Evolutionary conservation across 2,329 filamentous ascomycete genomes (phyloP).

Genomic region (Colletotrichum camelliae): DNA sequence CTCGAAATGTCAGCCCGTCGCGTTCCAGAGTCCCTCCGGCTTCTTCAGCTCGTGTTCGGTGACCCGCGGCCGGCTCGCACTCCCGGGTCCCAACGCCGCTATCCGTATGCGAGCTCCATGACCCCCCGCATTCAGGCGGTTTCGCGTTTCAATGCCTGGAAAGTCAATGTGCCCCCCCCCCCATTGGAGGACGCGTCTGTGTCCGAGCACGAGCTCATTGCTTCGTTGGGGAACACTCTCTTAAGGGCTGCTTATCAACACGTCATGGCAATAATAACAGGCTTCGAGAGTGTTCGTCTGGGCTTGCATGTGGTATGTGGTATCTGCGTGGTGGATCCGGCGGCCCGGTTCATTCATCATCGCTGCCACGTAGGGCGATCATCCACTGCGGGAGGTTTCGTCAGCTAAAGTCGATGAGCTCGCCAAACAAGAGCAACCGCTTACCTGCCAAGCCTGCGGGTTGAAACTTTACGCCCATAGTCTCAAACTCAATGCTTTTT

Average conservation of each 20-base stretch:
- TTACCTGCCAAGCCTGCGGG: not conserved
- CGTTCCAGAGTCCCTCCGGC: not conserved
- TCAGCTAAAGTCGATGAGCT: not conserved
- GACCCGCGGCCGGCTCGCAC: not conserved
- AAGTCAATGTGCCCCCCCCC: not conserved
- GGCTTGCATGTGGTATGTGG: not conserved
- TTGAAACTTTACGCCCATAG: not conserved
- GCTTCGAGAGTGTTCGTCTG: not conserved
- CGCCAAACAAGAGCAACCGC: not conserved
- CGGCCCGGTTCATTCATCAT: not conserved
- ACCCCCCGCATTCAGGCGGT: not conserved
- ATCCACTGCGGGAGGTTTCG: not conserved
- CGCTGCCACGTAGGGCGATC: not conserved
- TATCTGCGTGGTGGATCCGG: not conserved
- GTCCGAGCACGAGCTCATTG: constrained; percentile 10
- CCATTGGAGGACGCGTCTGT: not conserved
- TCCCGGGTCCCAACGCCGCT: not conserved
- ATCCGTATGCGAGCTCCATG: not conserved
- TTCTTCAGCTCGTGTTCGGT: not conserved
- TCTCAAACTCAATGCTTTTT: not conserved
- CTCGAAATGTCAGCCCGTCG: not conserved
- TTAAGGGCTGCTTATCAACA: not conserved
- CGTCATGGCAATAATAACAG: not conserved
- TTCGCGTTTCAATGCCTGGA: not conserved
- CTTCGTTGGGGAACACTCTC: not conserved